phyloP scores from a whole-genome alignment of 129 eudicot species.

The Flaveria sonorensis region DNA sequence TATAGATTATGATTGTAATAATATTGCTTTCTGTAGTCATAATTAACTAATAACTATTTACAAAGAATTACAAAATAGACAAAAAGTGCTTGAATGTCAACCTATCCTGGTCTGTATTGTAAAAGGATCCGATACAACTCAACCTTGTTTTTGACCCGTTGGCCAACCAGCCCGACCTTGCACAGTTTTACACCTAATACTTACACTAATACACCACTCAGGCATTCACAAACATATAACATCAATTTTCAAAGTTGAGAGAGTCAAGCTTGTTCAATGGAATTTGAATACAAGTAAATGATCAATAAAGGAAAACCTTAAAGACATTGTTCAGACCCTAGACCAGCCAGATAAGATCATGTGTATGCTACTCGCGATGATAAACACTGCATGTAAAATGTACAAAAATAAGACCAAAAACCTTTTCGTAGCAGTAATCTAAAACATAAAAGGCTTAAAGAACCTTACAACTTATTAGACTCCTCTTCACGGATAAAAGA shows the following conservation, averaged over 20 bases:
- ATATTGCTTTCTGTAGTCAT: background rate
- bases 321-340: background rate
- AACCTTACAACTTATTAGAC: slow-evolving; percentile 80
- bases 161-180: background rate
- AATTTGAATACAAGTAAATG: background rate
- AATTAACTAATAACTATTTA: background rate
- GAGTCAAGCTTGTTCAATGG: background rate
- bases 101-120: background rate
- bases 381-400: slow-evolving; percentile 18
- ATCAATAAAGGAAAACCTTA: background rate
- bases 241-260: background rate
- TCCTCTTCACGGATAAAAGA: slow-evolving; percentile 74
- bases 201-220: background rate
- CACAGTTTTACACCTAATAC: background rate
- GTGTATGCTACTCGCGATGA: background rate
- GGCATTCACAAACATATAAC: background rate
- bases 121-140: background rate
- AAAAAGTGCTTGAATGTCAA: background rate
- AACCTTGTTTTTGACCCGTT: background rate
- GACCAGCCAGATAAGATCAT: background rate
- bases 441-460: slow-evolving; percentile 18
- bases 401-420: slow-evolving; percentile 7
- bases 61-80: background rate
- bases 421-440: slow-evolving; percentile 9
- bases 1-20: background rate